Evolutionary conservation across 257 asterid genomes (phyloP), one percentile per base, ranked within the genome.

Genomic region (Solanum microdontum): DNA sequence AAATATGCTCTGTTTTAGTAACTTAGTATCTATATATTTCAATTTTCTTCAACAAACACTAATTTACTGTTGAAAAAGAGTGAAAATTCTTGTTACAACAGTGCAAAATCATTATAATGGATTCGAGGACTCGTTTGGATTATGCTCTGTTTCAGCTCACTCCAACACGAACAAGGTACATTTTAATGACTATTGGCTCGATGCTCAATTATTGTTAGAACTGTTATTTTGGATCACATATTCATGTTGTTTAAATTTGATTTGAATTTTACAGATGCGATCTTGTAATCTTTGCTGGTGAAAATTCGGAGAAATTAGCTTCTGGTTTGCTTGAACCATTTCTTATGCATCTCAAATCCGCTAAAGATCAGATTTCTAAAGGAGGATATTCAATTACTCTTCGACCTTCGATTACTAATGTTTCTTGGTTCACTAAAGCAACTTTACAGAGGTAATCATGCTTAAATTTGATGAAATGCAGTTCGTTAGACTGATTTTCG

Each of bases 121-220:
- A 95, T 84, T 89, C 97, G 3, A 91, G 90, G 43, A 89, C 92
- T 64, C 89, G 70, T 86, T 93, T 95, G 43, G 98, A 94, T 88
- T 90, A 93, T 90, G 98, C 92, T 88, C 91, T 92, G 93, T 95
- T 95, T 90, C 98, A 93, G 58, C 89, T 95, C 26, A 95, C 98
- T 11, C 98, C 98, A 32, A 95, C 98, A 11, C 91, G 98, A 91
- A 95, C 98, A 55, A 94, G 98, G 98, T 95, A 93, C 28, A 74
- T 73, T 26, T 30, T 8, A 17, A 60, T 84, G 9, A 15, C 48
- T 43, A 79, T 24, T 5, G 9, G n/a, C 10, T 74, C 5, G 11
- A n/a, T 45, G 13, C 19, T 45, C 1, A 4, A 17, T 82, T 48
- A 14, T 17, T 34, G 69, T 48, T 4, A 7, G 17, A 7, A 79